Evolutionary conservation across 495 filamentous ascomycete species (phyloP).

Genomic region (Pyronema domesticum): DNA sequence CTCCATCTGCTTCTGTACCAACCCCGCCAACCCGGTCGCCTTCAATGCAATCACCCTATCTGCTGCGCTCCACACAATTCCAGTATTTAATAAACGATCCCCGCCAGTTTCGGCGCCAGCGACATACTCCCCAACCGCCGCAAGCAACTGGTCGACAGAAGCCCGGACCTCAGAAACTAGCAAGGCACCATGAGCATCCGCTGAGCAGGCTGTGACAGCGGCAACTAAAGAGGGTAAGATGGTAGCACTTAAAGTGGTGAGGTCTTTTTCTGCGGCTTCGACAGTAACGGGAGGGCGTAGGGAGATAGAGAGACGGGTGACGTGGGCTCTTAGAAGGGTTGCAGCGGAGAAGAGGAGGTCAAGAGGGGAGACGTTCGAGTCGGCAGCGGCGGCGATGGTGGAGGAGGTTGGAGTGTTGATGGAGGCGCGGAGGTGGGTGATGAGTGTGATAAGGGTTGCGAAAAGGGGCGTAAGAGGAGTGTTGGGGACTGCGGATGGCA

Average conservation of each 20-base stretch:
- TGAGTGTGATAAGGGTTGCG: conserved; percentile 13
- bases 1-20: conserved; percentile 31
- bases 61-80: conserved; percentile 31
- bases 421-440: conserved; percentile 15
- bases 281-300: conserved; percentile 21
- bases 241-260: conserved; percentile 12
- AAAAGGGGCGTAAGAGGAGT: conserved; percentile 7
- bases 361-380: conserved; percentile 1
- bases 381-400: conserved; percentile 1
- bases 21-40: conserved; percentile 33
- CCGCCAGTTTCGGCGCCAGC: conserved; percentile 2
- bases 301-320: conserved; percentile 22
- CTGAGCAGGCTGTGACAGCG: conserved; percentile 7
- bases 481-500: not conserved
- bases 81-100: conserved; percentile 18
- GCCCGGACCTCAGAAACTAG: conserved; percentile 5
- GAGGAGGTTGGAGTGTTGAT: conserved; percentile 6
- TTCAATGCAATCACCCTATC: conserved; percentile 38
- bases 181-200: conserved; percentile 6
- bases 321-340: conserved; percentile 17
- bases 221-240: conserved; percentile 15
- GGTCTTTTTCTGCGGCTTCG: conserved; percentile 12
- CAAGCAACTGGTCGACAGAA: conserved; percentile 13
- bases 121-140: conserved; percentile 14
- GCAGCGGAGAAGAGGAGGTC: conserved; percentile 19